Evolutionary conservation across 2,329 filamentous ascomycete species (phyloP), one percentile per base, ranked within the genome.

Genomic region (Fusarium papillatum): DNA sequence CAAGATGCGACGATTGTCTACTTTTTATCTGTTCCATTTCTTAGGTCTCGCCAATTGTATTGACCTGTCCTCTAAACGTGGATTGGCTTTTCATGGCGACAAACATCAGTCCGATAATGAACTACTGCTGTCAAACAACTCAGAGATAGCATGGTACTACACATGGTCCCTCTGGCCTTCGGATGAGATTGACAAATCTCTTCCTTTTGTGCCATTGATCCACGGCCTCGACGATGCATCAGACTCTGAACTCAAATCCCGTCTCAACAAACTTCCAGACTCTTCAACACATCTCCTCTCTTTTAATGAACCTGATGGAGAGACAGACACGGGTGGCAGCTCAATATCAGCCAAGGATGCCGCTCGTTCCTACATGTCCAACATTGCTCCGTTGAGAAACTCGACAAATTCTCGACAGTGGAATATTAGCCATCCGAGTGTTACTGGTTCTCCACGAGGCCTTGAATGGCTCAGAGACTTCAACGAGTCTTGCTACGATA

Each of bases 241-340:
- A 1, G 78, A 81, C 38, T 64, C 74, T 1, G 68, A 80, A 5
- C 78, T 84, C 2, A 66, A 70, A 22, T 64, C 76, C 3, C 77
- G 77, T 3, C 77, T 86, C 10, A 67, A 73, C 59, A 55, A 50
- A 1, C 76, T 86, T 2, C 81, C 84, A 0, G 71, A 71, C 6
- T 82, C 83, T 2, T 85, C 85, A 1, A 85, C 81, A 1, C 83
- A 85, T 57, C 77, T 87, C 4, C 80, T 87, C 24, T 80, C 80
- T 0, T 87, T 87, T 67, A 86, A 86, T 69, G 85, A 86, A 66
- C 85, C 85, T 2, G 85, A 87, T 65, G 85, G 84, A 1, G 82
- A 81, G 8, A 84, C 81, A 3, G 80, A 81, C 10, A 83, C 83
- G 0, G 85, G 85, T 13, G 85, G 85, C 26, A 86, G 84, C 64